Conservation (phyloP, 2,329 filamentous ascomycete genomes). For the Aspergillus quadricinctus region DNA sequence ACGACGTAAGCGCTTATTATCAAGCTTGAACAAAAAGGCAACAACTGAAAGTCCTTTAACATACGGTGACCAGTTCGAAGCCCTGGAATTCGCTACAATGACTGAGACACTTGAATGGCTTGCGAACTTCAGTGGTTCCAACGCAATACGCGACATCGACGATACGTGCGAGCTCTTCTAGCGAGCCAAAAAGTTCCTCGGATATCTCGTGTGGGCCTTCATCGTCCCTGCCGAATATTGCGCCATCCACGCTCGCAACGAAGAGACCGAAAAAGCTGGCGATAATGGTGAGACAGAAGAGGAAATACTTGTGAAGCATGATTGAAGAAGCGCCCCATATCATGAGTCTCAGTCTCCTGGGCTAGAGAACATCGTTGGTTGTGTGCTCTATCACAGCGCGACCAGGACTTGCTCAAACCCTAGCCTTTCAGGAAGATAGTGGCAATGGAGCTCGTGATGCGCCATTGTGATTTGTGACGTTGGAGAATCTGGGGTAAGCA, state of each 20-base stretch:
- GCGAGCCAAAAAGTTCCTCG: slow-evolving; percentile 64
- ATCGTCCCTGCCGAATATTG: neutral
- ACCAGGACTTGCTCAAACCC: neutral
- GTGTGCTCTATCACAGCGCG: neutral
- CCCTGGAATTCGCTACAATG: slow-evolving; percentile 78
- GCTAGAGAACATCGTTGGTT: neutral
- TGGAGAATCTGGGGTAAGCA: slow-evolving; percentile 5
- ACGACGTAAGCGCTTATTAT: slow-evolving; percentile 4
- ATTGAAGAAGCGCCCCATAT: neutral
- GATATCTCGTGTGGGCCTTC: slow-evolving; percentile 44
- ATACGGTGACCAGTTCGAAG: slow-evolving; percentile 67
- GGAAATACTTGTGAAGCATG: neutral
- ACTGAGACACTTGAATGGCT: slow-evolving; percentile 80
- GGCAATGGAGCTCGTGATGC: neutral
- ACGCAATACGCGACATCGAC: slow-evolving; percentile 96
- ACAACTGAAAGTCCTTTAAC: too few species aligned
- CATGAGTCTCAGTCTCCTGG: neutral
- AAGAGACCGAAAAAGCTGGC: neutral
- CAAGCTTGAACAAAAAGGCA: neutral
- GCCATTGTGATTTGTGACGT: neutral
- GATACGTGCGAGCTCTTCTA: slow-evolving; percentile 83
- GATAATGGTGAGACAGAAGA: neutral
- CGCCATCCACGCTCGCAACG: neutral
- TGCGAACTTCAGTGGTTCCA: slow-evolving; percentile 72
- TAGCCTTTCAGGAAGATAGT: neutral